Base-by-base conservation (phyloP, 176 grass and related monocot species). In the Alloteropsis semialata region DNA sequence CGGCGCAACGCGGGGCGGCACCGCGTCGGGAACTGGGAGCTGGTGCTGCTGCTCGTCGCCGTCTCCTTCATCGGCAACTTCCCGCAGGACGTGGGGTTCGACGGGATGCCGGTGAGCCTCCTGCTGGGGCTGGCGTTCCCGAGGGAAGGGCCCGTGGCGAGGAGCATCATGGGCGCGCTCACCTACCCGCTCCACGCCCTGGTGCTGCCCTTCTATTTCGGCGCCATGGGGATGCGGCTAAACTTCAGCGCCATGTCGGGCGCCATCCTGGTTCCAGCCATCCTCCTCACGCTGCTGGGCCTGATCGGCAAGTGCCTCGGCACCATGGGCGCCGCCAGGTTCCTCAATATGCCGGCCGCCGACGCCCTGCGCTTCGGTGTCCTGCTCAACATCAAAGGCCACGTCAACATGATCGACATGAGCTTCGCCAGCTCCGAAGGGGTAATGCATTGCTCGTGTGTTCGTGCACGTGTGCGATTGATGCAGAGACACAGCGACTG, bases 381-480 rank as follows among this genome's bases (percentile, higher is more conserved):
- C 32, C 25, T 89, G 10, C 87, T 89, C 77, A 89, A 89, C 61
- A 32, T 85, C 33, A 89, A 89, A 8, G 87, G 87, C 19, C 82
- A 89, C 33, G 87, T 89, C 61, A 85, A 89, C 82, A 89, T 89
- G 81, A 80, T 89, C 76, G 62, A 84, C 76, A 89, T 85, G 76
- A 81, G 51, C 32, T 85, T 89, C 69, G 82, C 82, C 24, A 80
- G 69, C 7, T 80, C 82, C 12, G 76, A 84, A 41, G 87, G 87
- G 82, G 82, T 84, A 84, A n/a, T 22, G n/a, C 27, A 39, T 76
- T 75, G 6, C 16, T 22, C 4, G 8, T 49, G 14, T 43, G n/a
- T 9, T 29, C 15, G 22, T 45, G 41, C 41, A 48, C 24, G 41
- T 71, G 63, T 14, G 27, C 3, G 21, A 69, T 25, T 10, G 70